A percentile compares a stretch with the other conserved stretches of the same genome.
Evolutionary conservation across 176 grass and related monocot species (phyloP).

Genomic region (Raddia guianensis): DNA sequence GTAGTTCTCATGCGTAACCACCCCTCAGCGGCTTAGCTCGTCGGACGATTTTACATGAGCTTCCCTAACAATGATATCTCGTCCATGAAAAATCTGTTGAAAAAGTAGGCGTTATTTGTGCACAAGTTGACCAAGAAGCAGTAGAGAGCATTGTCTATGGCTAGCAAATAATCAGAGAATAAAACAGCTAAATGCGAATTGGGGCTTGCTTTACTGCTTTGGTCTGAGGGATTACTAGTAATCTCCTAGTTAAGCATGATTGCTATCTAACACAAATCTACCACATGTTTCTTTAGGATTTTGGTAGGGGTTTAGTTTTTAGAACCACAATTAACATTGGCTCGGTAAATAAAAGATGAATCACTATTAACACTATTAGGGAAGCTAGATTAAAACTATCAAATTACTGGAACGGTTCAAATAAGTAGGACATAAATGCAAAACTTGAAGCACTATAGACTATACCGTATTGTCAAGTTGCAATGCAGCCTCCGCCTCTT

Average conservation of each 20-base stretch:
- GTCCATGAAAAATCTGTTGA: conserved; percentile 65
- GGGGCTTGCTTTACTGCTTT: neutral
- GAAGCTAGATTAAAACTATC: neutral
- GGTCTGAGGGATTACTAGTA: neutral
- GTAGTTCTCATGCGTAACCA: conserved; percentile 2
- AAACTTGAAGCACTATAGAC: conserved; percentile 26
- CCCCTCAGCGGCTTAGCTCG: neutral
- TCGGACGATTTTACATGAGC: conserved; percentile 44
- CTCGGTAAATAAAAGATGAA: neutral
- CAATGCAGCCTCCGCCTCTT: conserved; percentile 56
- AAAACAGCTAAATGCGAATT: conserved; percentile 7
- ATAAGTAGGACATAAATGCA: conserved; percentile 14
- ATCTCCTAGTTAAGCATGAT: neutral
- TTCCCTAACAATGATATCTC: conserved; percentile 63
- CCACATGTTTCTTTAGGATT: neutral
- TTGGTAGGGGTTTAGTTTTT: neutral
- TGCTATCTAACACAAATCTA: neutral
- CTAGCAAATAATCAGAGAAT: neutral
- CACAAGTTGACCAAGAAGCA: neutral
- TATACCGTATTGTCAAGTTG: conserved; percentile 60
- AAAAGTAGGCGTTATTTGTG: conserved; percentile 1
- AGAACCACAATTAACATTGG: neutral
- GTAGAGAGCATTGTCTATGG: neutral
- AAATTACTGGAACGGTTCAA: neutral
- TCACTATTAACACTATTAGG: neutral